Conservation (phyloP, 1,284 basidiomycete genomes). For the Trichosporon ovoides region DNA sequence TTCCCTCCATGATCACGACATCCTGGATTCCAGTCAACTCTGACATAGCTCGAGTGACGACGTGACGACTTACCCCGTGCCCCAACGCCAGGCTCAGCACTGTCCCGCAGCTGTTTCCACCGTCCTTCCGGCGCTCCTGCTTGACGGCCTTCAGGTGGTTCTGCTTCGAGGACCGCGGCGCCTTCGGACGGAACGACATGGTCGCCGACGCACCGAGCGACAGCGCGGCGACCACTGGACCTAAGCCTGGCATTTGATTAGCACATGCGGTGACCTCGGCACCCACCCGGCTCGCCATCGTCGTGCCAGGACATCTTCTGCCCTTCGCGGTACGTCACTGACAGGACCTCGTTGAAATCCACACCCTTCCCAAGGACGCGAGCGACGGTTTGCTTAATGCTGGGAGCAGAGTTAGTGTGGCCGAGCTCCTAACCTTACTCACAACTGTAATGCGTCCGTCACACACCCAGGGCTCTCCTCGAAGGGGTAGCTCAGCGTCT, state of each 20-base stretch:
- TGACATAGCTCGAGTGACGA: background rate
- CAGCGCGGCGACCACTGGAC: conserved; percentile 39
- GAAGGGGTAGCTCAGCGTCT: conserved; percentile 35
- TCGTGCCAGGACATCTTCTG: conserved; percentile 48
- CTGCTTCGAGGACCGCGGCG: conserved; percentile 8
- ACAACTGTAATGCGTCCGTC: conserved; percentile 29
- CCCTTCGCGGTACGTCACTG: conserved; percentile 42
- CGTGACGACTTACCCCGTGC: conserved; percentile 12
- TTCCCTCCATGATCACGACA: conserved; percentile 40
- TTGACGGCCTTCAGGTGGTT: background rate
- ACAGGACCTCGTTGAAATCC: conserved; percentile 42
- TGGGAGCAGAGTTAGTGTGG: conserved; percentile 15
- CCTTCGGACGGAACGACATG: conserved; percentile 38
- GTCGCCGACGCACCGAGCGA: conserved; percentile 34
- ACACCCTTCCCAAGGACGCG: conserved; percentile 21
- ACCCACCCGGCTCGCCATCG: conserved; percentile 41
- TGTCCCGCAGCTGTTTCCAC: background rate
- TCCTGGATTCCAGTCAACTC: conserved; percentile 24
- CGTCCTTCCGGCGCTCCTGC: background rate
- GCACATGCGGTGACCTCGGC: background rate
- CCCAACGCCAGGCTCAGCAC: conserved; percentile 12
- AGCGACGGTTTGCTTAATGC: conserved; percentile 21
- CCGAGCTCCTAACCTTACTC: conserved; percentile 14
- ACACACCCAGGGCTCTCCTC: conserved; percentile 36
- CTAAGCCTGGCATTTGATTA: conserved; percentile 28